A percentile compares a stretch with the other conserved stretches of the same genome.
These are phyloP conservation scores for Melampsora americana DNA, from an alignment of 1,284 basidiomycete genomes.

Conservation along the genomic window DNA sequence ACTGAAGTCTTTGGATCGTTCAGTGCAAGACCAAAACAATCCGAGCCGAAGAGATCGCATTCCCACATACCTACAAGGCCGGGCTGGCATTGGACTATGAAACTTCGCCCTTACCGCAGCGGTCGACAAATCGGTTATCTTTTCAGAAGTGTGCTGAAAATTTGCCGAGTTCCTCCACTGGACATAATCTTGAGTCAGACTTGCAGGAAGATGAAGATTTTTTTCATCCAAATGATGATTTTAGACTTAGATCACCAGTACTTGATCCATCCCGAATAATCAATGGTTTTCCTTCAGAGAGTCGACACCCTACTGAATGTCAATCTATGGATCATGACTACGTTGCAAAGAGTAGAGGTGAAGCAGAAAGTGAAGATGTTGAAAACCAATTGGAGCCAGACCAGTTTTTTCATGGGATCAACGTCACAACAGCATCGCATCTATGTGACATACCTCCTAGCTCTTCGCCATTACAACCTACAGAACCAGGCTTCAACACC, in stretches of 20 bases:
- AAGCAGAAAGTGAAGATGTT: background rate
- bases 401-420: conserved; percentile 5
- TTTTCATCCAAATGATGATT: background rate
- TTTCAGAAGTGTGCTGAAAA: background rate
- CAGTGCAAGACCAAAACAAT: conserved; percentile 26
- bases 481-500: conserved; percentile 33
- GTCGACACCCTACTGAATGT: background rate
- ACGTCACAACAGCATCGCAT: background rate
- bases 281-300: background rate
- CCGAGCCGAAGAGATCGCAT: conserved; percentile 29
- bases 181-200: conserved; percentile 9
- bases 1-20: background rate
- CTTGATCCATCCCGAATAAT: background rate
- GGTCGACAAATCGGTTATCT: conserved; percentile 10
- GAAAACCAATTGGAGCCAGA: conserved; percentile 8
- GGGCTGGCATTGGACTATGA: conserved; percentile 26
- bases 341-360: background rate
- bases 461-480: conserved; percentile 19
- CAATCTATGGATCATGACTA: background rate
- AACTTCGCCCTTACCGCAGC: conserved; percentile 6
- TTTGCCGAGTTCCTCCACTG: background rate
- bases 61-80: conserved; percentile 33
- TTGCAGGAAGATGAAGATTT: conserved; percentile 30
- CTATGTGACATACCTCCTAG: conserved; percentile 8
- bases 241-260: background rate